Evolutionary conservation across 2,329 filamentous ascomycete genomes (phyloP).

Genomic region (Ceratocystis papillata): DNA sequence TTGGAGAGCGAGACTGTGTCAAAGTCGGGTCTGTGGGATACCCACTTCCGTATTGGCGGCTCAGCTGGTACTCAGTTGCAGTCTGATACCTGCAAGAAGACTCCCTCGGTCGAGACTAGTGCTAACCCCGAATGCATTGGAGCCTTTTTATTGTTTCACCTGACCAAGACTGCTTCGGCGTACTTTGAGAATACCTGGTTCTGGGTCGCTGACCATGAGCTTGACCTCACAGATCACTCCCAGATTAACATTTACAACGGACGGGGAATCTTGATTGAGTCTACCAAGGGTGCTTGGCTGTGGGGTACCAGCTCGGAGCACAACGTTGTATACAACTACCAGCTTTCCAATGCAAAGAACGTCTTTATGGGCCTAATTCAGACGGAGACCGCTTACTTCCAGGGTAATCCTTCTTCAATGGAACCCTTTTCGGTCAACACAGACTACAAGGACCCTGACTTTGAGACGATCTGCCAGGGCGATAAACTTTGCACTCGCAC

Average conservation of each 20-base stretch:
- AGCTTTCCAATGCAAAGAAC: slow-evolving; percentile 64
- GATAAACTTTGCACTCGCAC: slow-evolving; percentile 52
- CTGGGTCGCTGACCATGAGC: slow-evolving; percentile 84
- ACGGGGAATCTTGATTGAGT: slow-evolving; percentile 71
- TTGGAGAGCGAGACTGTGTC: slow-evolving; percentile 57
- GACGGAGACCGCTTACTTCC: slow-evolving; percentile 81
- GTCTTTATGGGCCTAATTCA: slow-evolving; percentile 78
- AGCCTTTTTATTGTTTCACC: slow-evolving; percentile 58
- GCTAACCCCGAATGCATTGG: slow-evolving; percentile 60
- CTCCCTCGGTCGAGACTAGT: slow-evolving; percentile 49
- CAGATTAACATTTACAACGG: slow-evolving; percentile 84
- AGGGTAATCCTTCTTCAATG: slow-evolving; percentile 66
- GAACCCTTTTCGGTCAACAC: slow-evolving; percentile 52
- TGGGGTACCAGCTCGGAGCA: slow-evolving; percentile 65
- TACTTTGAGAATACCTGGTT: slow-evolving; percentile 88
- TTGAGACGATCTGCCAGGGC: slow-evolving; percentile 43
- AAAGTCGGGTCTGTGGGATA: slow-evolving; percentile 77
- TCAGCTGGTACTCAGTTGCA: slow-evolving; percentile 74
- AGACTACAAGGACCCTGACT: slow-evolving; percentile 57
- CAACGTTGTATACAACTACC: slow-evolving; percentile 68
- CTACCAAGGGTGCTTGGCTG: slow-evolving; percentile 63
- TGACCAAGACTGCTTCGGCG: slow-evolving; percentile 51
- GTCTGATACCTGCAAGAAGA: slow-evolving; percentile 68
- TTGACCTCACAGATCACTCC: slow-evolving; percentile 61
- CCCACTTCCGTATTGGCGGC: slow-evolving; percentile 89